Evolutionary conservation across 441 rosid genomes (phyloP).

Genomic region (Biscutella auriculata): DNA sequence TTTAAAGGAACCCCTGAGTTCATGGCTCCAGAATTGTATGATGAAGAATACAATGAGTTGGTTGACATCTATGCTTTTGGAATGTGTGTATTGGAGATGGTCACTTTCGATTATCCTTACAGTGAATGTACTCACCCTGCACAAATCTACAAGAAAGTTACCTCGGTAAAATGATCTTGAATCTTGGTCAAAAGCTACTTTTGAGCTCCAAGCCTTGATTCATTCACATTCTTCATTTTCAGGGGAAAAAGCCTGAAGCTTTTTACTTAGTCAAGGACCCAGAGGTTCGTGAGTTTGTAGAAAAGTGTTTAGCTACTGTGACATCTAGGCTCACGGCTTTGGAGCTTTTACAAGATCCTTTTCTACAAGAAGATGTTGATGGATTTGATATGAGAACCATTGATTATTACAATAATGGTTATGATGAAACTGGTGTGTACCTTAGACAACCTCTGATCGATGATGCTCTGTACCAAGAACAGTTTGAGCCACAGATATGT

Average conservation of each 20-base stretch:
- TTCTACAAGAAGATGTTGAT: constrained; percentile 37
- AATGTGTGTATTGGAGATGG: constrained; percentile 72
- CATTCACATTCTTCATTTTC: too few species aligned
- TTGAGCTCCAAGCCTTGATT: too few species aligned
- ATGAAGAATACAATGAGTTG: constrained; percentile 67
- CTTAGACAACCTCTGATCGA: constrained; percentile 32
- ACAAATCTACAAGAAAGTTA: constrained; percentile 74
- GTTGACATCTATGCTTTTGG: constrained; percentile 78
- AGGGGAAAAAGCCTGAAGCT: constrained; percentile 69
- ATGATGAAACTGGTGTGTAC: constrained; percentile 25
- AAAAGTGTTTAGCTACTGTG: constrained; percentile 56
- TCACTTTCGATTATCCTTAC: constrained; percentile 63
- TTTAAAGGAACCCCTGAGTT: constrained; percentile 63
- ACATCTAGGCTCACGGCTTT: constrained; percentile 46
- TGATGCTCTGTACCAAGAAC: constrained; percentile 26
- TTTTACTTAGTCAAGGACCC: constrained; percentile 49
- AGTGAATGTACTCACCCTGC: constrained; percentile 72
- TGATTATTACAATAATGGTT: constrained; percentile 30
- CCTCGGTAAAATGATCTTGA: constrained; percentile 33
- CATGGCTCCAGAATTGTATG: constrained; percentile 74
- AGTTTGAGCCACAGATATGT: constrained; percentile 24
- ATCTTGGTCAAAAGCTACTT: too few species aligned
- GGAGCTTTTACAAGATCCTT: constrained; percentile 57
- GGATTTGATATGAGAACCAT: constrained; percentile 30
- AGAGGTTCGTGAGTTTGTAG: constrained; percentile 49